A percentile compares a stretch with the other conserved stretches of the same genome.
Conservation (phyloP, 2,329 filamentous ascomycete genomes). For the Alternaria infectoria region DNA sequence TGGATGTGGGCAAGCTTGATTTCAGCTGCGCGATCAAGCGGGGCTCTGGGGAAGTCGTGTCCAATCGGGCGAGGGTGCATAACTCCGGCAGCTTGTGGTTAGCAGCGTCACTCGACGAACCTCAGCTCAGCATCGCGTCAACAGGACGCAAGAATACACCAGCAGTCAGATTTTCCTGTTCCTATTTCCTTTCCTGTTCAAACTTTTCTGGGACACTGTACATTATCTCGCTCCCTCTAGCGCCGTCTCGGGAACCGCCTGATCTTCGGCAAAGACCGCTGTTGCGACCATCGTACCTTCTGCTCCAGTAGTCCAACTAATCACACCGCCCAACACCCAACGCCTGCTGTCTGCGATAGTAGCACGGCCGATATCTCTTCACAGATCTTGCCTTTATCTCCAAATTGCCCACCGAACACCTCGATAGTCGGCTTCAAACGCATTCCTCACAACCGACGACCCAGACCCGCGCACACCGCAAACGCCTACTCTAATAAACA, state of each 20-base stretch:
- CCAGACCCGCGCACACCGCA: neutral
- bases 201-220: neutral
- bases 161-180: neutral
- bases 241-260: neutral
- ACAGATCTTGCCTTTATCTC: neutral
- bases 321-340: neutral
- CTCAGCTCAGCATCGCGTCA: constrained; percentile 6
- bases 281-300: constrained; percentile 1
- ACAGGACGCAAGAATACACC: constrained; percentile 2
- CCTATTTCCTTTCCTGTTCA: neutral
- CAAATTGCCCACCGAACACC: neutral
- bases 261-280: constrained; percentile 2
- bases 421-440: neutral
- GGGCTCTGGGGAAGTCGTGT: constrained; percentile 2
- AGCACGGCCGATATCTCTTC: neutral
- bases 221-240: neutral
- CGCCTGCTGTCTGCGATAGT: neutral
- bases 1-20: neutral
- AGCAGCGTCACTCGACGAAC: constrained; percentile 9
- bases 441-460: neutral
- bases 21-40: neutral
- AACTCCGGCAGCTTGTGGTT: constrained; percentile 16
- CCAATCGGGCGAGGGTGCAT: constrained; percentile 12
- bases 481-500: neutral
- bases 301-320: constrained; percentile 1